Conservation (phyloP, 371 early-diverging fungal genomes). For the Catenaria anguillulae region DNA sequence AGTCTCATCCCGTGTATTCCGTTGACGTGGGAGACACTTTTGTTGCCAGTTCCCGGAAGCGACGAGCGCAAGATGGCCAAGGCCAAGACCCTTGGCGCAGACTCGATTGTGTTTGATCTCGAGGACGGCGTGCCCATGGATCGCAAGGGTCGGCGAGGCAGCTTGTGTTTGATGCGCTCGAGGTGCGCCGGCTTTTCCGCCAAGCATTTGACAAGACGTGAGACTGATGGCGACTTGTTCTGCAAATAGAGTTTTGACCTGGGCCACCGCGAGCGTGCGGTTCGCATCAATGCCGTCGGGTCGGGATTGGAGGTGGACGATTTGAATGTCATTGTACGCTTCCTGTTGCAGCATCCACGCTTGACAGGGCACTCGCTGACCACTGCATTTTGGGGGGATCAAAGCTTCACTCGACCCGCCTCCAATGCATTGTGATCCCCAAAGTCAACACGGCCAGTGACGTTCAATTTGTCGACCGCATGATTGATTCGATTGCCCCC, state of each 20-base stretch:
- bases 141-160: slow-evolving; percentile 65
- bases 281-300: slow-evolving; percentile 72
- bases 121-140: slow-evolving; percentile 77
- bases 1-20: no score
- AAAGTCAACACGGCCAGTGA: slow-evolving; percentile 71
- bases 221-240: slow-evolving; percentile 8
- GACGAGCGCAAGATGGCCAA: slow-evolving; percentile 76
- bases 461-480: slow-evolving; percentile 55
- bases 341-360: no score
- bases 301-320: slow-evolving; percentile 69
- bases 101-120: slow-evolving; percentile 75
- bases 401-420: slow-evolving; percentile 47
- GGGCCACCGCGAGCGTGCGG: slow-evolving; percentile 58
- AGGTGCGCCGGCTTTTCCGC: slow-evolving; percentile 23
- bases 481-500: slow-evolving; percentile 60
- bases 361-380: no score
- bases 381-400: neutral
- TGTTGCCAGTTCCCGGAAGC: slow-evolving; percentile 55
- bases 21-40: no score
- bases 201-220: neutral
- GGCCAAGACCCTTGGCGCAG: slow-evolving; percentile 47
- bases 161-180: slow-evolving; percentile 56
- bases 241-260: slow-evolving; percentile 46
- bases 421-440: slow-evolving; percentile 75
- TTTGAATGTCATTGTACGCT: slow-evolving; percentile 52